These are phyloP conservation scores for Solanum sitiens DNA, from an alignment of 257 asterid species.

Conservation along the genomic window DNA sequence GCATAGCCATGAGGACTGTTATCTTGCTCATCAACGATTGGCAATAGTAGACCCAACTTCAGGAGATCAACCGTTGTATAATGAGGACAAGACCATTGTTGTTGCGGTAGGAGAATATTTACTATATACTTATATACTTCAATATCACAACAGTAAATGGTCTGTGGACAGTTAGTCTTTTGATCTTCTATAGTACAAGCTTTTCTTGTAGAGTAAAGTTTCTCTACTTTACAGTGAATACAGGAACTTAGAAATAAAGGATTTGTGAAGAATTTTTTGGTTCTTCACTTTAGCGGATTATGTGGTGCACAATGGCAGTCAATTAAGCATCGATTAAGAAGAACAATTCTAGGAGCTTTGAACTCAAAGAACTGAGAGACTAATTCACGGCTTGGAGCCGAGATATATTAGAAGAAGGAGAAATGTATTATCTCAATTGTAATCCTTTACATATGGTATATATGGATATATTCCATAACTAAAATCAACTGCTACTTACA, in stretches of 20 bases:
- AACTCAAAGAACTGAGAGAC: too few relatives aligned
- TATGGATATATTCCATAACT: too few relatives aligned
- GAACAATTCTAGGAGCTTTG: too few relatives aligned
- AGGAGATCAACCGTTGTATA: conserved; percentile 94
- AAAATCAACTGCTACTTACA: neutral
- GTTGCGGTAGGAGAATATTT: conserved; percentile 59
- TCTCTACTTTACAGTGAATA: neutral
- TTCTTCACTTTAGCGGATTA: neutral
- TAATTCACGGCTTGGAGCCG: too few relatives aligned
- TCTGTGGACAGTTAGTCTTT: neutral
- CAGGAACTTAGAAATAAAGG: neutral
- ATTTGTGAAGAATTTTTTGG: neutral
- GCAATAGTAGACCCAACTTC: conserved; percentile 95
- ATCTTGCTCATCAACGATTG: conserved; percentile 92
- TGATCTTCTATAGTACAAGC: neutral
- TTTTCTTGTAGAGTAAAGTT: neutral
- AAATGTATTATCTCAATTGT: too few relatives aligned
- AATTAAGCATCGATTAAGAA: too few relatives aligned
- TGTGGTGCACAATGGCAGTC: neutral
- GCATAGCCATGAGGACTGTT: conserved; percentile 65
- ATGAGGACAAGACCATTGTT: conserved; percentile 87
- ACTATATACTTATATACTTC: neutral
- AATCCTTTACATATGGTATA: too few relatives aligned
- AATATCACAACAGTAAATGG: neutral
- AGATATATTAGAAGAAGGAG: too few relatives aligned